A percentile compares a stretch with the other conserved stretches of the same genome.
These are phyloP conservation scores for Aureobasidium mangrovei DNA, from an alignment of 2,329 filamentous ascomycete genomes.

Conservation along the genomic window DNA sequence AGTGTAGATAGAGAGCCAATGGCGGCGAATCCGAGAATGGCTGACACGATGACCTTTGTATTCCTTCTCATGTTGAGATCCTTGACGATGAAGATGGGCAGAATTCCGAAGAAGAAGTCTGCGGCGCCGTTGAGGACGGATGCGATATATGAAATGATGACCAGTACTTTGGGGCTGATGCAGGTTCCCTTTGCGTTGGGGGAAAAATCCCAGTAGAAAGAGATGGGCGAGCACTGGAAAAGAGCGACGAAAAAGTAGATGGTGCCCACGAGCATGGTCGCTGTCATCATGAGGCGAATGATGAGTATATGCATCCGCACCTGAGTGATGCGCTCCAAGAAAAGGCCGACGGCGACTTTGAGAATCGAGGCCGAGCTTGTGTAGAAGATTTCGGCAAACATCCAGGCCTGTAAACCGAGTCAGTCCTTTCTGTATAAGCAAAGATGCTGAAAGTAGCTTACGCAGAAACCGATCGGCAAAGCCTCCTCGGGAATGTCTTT, in stretches of 20 bases:
- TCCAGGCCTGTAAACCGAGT: slow-evolving; percentile 34
- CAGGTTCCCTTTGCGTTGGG: slow-evolving; percentile 20
- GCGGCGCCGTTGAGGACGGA: slow-evolving; percentile 27
- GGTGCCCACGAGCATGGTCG: slow-evolving; percentile 35
- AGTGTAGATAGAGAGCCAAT: slow-evolving; percentile 28
- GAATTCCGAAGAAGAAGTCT: slow-evolving; percentile 28
- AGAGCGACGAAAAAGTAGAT: slow-evolving; percentile 41
- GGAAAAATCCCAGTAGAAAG: slow-evolving; percentile 38
- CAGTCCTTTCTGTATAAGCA: no score
- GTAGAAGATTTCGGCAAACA: slow-evolving; percentile 43
- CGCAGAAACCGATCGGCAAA: background rate
- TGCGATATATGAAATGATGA: slow-evolving; percentile 15
- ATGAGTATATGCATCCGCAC: slow-evolving; percentile 32
- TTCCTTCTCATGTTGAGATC: slow-evolving; percentile 29
- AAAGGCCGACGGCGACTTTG: slow-evolving; percentile 42
- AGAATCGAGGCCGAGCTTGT: slow-evolving; percentile 37
- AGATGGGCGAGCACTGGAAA: slow-evolving; percentile 42
- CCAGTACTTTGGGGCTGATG: slow-evolving; percentile 11
- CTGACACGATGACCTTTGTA: slow-evolving; percentile 27
- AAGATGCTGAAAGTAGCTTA: background rate
- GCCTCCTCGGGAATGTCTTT: slow-evolving; percentile 19
- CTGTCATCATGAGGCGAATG: slow-evolving; percentile 35
- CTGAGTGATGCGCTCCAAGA: slow-evolving; percentile 42
- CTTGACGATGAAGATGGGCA: slow-evolving; percentile 30
- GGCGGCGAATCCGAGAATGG: slow-evolving; percentile 27